Evolutionary conservation across 208 protist species (phyloP), one percentile per base, ranked within the genome.

Genomic region (Acanthamoeba healyi): DNA sequence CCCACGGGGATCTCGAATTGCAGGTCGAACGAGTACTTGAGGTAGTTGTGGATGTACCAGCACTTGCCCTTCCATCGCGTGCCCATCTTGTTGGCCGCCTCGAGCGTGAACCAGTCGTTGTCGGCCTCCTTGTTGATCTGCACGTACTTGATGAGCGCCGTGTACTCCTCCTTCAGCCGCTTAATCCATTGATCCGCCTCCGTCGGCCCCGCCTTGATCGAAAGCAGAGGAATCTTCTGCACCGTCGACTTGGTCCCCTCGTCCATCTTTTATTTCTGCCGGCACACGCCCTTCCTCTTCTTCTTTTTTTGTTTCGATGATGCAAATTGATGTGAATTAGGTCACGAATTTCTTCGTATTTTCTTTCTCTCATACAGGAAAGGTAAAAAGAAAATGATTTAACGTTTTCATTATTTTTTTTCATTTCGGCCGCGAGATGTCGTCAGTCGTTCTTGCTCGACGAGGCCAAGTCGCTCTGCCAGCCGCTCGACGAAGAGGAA

Each of bases 91-190:
- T 99, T 99, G 87, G 98, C 98, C 46, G 90, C 46, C 94, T 99
- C 98, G 22, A 99, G 96, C 15, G 97, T 97, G 93, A 99, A 99
- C 99, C 99, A 99, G 95, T 99, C 98, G 67, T 97, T 97, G 92
- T 99, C 99, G 74, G 84, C 98, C 40, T 98, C 98, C 95, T 99
- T 99, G 96, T 99, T 99, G 94, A 98, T 99, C 97, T 26, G 51
- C 51, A 93, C 65, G 40, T 93, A 99, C 97, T 77, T 95, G 82
- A 99, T 99, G 9, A 99, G 96, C 26, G 98, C 98, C 15, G 95
- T 96, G 95, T 99, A 99, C 95, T 99, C 99, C 97, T 99, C 99
- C 97, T 99, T 99, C n/a, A 99, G 96, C 0, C 99, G 97, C 92
- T 98, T 97, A 9, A 98, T 98, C 99, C 99, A 99, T 86, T 98